These are phyloP conservation scores for Pythium guiyangense DNA, from an alignment of 352 stramenopile genomes.

Conservation along the genomic window DNA sequence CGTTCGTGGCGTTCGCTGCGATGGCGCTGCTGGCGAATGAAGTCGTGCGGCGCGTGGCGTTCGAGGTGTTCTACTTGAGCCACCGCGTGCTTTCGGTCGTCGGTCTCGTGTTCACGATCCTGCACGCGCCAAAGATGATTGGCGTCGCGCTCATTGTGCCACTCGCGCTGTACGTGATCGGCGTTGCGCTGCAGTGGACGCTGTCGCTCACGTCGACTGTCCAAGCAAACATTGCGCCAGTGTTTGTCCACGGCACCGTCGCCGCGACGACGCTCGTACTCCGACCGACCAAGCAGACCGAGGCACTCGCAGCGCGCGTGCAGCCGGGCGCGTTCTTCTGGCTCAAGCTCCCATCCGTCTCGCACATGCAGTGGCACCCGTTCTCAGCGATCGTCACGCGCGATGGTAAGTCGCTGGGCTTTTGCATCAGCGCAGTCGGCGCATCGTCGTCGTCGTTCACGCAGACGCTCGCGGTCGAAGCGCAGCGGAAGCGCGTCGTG, in stretches of 20 bases:
- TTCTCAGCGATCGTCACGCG: conserved; percentile 77
- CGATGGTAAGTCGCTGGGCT: conserved; percentile 73
- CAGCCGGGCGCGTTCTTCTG: conserved; percentile 73
- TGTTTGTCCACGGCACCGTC: conserved; percentile 25
- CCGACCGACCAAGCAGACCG: conserved; percentile 44
- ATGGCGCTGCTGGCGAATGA: too few species aligned
- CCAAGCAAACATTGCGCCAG: conserved; percentile 27
- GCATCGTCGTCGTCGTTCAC: conserved; percentile 36
- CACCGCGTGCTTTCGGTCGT: conserved; percentile 71
- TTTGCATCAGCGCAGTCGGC: conserved; percentile 62
- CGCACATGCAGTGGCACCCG: conserved; percentile 65
- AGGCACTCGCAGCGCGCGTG: conserved; percentile 50
- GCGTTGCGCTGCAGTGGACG: conserved; percentile 48
- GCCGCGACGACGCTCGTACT: conserved; percentile 57
- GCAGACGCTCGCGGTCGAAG: conserved; percentile 37
- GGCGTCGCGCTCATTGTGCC: conserved; percentile 52
- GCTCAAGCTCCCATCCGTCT: conserved; percentile 64
- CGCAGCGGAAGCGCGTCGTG: conserved; percentile 34
- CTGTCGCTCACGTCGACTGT: conserved; percentile 41
- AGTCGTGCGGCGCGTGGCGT: conserved; percentile 60
- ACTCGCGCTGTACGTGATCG: conserved; percentile 54
- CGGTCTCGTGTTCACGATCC: conserved; percentile 70
- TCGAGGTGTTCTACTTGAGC: conserved; percentile 73
- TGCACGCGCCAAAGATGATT: conserved; percentile 59
- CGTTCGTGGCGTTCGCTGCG: too few species aligned